Evolutionary conservation across 2,329 filamentous ascomycete species (phyloP), one percentile per base, ranked within the genome.

Genomic region (Apiospora koreana): DNA sequence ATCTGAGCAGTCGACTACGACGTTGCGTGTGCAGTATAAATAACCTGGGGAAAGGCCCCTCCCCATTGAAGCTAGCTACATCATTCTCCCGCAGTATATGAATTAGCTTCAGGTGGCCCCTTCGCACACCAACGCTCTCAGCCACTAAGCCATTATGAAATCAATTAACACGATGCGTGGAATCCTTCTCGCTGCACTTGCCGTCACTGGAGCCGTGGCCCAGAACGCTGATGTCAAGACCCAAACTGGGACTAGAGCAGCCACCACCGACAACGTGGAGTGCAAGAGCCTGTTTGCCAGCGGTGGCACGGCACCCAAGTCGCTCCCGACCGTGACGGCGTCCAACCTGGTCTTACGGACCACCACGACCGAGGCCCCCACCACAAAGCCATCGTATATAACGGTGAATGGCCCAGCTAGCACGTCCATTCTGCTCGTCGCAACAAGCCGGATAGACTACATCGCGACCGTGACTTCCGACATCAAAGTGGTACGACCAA

Each of bases 211-310:
- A 14, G 16, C 7, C 28, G 8, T 9, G 3, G 50, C 50, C 50
- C 16, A 35, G 28, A 21, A 10, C 25, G 2, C 28, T 14, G 28
- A n/a, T 9, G 9, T 21, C 50, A 21, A 10, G 28, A 58, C 28
- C 25, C 3, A 9, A 7, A 10, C 50, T 18, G 50, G 50, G 28
- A 21, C 8, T 31, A 21, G 18, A 31, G 8, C 28, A 18, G 7
- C 25, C 25, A 54, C 48, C 48, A 31, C 16, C 25, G 1, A 16
- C 25, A 45, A 58, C 12, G 67, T 68, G 1, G 67, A 50, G 31
- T 77, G 75, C 38, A 72, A 73, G 18, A 75, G 72, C 23, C 65
- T 14, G 9, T 76, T 71, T 42, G 74, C 72, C 21, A 73, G 69
- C 2, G 73, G 72, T 3, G 74, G 73, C 31, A 68, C 48, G 12